Evolutionary conservation across 2,329 filamentous ascomycete genomes (phyloP), one percentile per base, ranked within the genome.

Genomic region (Arthroderma sp.): DNA sequence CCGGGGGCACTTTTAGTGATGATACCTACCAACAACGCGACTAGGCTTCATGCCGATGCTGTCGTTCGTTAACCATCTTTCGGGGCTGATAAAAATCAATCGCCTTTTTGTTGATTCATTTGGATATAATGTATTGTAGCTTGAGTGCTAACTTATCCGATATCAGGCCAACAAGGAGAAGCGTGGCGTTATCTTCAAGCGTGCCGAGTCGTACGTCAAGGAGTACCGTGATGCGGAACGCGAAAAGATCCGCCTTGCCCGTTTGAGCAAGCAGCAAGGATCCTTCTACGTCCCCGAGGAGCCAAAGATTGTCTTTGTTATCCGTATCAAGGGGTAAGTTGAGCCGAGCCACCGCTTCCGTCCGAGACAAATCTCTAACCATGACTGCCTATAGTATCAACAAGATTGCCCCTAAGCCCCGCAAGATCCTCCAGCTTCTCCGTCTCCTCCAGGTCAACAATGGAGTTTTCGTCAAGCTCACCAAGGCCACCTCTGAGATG

Each of bases 371-470:
- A 53, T 22, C 15, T 22, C 15, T 22, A 22, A 22, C 15, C 15
- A 22, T 22, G 15, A 2, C 44, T 27, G 3, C 29, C n/a, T 8
- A 39, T 53, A 82, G 89, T 94, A 96, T 98, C 87, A 96, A 96
- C 86, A 98, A 98, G 85, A 96, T 98, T 64, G 82, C 93, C 68
- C 91, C 91, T 62, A 96, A 98, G 85, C 93, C 93, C 72, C 88
- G 91, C 79, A 98, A 98, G 83, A 96, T 94, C 66, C 82, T 98
- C 62, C 91, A 98, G 76, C 86, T 98, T 51, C 88, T 98, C 69
- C 89, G 91, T 78, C 86, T 98, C 57, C 83, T 98, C 64, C 91
- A 98, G 78, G 98, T 98, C 84, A 98, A 98, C 86, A 96, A 94
- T 72, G 91, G 89, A 72, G 86, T 95, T 71, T 98, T 98, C 75